These are phyloP conservation scores for Suillus sp. DNA, from an alignment of 768 basidiomycete species.

Conservation along the genomic window DNA sequence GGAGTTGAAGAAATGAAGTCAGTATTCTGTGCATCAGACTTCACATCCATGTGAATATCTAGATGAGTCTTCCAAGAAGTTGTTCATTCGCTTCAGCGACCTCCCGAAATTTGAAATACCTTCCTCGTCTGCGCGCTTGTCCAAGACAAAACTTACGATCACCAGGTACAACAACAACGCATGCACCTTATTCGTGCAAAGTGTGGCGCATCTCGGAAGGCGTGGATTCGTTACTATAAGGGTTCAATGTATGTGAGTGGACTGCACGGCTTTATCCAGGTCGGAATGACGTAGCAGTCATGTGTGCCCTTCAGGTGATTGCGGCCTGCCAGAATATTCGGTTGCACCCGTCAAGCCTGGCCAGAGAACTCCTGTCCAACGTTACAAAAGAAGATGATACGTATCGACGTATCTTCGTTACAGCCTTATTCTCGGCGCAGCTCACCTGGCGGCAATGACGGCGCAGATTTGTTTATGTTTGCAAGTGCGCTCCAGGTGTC, in stretches of 20 bases:
- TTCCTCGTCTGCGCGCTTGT: not conserved
- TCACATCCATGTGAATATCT: not conserved
- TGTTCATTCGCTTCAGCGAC: not conserved
- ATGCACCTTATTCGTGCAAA: not conserved
- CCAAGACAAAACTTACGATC: not conserved
- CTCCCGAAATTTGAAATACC: not conserved
- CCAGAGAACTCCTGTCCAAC: not conserved
- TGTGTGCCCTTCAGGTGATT: not conserved
- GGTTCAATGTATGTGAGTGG: not conserved
- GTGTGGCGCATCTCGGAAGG: not conserved
- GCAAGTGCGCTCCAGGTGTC: not conserved
- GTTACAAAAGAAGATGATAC: not conserved
- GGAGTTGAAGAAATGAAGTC: not conserved
- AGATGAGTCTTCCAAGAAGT: not conserved
- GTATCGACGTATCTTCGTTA: conserved; percentile 9
- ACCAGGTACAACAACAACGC: not conserved
- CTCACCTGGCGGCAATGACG: conserved; percentile 24
- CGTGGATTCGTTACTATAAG: not conserved
- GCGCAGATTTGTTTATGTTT: conserved; percentile 20
- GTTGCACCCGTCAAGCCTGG: not conserved
- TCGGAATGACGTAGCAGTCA: not conserved
- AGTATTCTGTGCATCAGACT: not conserved
- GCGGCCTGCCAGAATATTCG: not conserved
- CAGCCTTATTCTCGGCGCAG: conserved; percentile 24
- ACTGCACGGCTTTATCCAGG: not conserved